Percentiles rank a stretch among this genome's conserved stretches.
Evolutionary conservation across 1,284 basidiomycete genomes (phyloP).

Genomic region (Ustilago loliicola): DNA sequence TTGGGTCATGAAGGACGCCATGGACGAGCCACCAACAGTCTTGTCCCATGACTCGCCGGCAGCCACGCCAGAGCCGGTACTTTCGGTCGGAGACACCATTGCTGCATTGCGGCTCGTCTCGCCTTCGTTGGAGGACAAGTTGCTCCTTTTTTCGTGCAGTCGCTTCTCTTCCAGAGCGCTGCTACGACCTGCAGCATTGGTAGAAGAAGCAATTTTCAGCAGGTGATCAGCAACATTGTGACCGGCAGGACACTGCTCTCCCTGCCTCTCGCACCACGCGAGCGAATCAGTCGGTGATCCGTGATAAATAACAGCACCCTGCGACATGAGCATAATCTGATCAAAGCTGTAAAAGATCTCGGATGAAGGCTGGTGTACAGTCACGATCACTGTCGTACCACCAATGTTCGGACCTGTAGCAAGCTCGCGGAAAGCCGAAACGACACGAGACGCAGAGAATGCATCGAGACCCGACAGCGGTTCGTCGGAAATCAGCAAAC

Average conservation of each 20-base stretch:
- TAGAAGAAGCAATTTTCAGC: constrained; percentile 47
- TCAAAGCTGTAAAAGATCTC: constrained; percentile 59
- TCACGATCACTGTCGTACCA: constrained; percentile 58
- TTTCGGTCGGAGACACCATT: background rate
- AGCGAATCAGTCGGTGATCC: constrained; percentile 53
- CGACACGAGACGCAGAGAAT: constrained; percentile 53
- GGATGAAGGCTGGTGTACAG: constrained; percentile 61
- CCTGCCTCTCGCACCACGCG: constrained; percentile 49
- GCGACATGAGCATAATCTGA: constrained; percentile 54
- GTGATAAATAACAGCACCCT: constrained; percentile 50
- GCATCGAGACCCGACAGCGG: constrained; percentile 60
- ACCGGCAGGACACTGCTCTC: constrained; percentile 50
- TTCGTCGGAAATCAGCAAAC: constrained; percentile 59
- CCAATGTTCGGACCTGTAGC: constrained; percentile 28
- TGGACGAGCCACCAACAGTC: constrained; percentile 17
- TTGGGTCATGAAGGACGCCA: constrained; percentile 59
- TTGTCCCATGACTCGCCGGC: constrained; percentile 40
- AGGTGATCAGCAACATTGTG: constrained; percentile 63
- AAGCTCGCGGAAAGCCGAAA: constrained; percentile 51
- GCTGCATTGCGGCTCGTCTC: constrained; percentile 8
- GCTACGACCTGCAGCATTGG: constrained; percentile 7
- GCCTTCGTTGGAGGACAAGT: constrained; percentile 15
- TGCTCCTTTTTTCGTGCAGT: constrained; percentile 26
- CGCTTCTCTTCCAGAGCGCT: constrained; percentile 15
- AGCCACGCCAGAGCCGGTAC: background rate